Conservation (phyloP, 768 basidiomycete species). For the Agaricus subrufescens region DNA sequence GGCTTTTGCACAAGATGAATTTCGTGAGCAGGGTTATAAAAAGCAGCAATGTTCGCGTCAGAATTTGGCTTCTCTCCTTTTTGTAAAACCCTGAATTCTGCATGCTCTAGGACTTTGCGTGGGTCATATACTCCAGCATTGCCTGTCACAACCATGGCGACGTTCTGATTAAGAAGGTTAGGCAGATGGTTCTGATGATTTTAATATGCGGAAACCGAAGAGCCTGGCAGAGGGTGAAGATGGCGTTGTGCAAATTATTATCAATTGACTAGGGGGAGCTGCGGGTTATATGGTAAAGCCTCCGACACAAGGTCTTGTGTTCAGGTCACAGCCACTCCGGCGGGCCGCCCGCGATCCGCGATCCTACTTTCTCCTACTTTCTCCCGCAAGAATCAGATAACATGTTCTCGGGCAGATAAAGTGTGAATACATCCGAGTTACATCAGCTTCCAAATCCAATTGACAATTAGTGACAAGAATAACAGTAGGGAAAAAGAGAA, state of each 20-base stretch:
- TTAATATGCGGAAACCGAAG: neutral
- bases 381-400: neutral
- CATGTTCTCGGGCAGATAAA: too few species aligned
- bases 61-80: constrained; percentile 44
- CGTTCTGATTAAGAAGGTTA: constrained; percentile 18
- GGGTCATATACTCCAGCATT: constrained; percentile 50
- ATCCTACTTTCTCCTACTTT: neutral
- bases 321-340: neutral
- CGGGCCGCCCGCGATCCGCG: constrained; percentile 1
- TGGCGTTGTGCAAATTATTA: constrained; percentile 1
- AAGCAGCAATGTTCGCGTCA: constrained; percentile 54
- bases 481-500: neutral
- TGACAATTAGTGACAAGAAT: constrained; percentile 10
- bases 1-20: constrained; percentile 68
- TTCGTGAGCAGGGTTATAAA: constrained; percentile 59
- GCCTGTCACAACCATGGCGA: constrained; percentile 22
- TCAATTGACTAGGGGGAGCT: neutral
- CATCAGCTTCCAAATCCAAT: constrained; percentile 4
- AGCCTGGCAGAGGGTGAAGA: neutral
- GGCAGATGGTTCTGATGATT: constrained; percentile 2
- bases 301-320: too few species aligned
- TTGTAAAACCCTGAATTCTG: constrained; percentile 48
- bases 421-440: too few species aligned
- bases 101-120: constrained; percentile 50
- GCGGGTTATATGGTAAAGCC: neutral